phyloP scores from a whole-genome alignment of 208 protist species.

The Leishmania aethiopica region DNA sequence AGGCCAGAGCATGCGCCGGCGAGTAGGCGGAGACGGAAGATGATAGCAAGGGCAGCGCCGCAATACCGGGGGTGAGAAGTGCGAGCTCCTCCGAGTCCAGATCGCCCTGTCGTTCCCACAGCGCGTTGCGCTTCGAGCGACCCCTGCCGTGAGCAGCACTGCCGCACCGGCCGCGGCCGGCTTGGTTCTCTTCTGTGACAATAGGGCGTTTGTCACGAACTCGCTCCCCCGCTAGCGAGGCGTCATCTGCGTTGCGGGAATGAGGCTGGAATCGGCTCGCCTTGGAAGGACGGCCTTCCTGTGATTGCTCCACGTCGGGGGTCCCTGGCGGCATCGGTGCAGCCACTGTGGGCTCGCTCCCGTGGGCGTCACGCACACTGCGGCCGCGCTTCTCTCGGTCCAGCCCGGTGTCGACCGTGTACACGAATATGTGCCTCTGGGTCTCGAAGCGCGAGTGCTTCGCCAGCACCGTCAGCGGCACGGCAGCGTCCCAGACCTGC shows the following conservation, averaged over 20 bases:
- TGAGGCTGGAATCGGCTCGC: not conserved
- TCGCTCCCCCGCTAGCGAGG: not conserved
- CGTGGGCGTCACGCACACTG: not conserved
- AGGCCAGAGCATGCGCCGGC: not conserved
- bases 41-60: not conserved
- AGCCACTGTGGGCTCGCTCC: not conserved
- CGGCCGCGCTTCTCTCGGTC: conserved; percentile 24
- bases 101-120: conserved; percentile 34
- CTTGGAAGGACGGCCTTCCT: not conserved
- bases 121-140: conserved; percentile 2
- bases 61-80: not conserved
- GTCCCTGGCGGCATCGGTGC: not conserved
- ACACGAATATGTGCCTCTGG: conserved; percentile 77
- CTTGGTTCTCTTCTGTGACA: not conserved
- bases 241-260: not conserved
- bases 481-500: conserved; percentile 88
- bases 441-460: conserved; percentile 75
- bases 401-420: conserved; percentile 45
- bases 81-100: conserved; percentile 24
- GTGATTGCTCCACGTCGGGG: not conserved
- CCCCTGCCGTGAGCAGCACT: not conserved
- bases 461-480: conserved; percentile 56
- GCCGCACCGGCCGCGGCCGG: not conserved
- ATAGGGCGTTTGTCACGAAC: not conserved
- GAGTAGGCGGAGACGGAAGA: not conserved